Percentiles rank a stretch among this genome's conserved stretches.
These are phyloP conservation scores for Mycena capillaripes DNA, from an alignment of 768 basidiomycete species.

Conservation along the genomic window DNA sequence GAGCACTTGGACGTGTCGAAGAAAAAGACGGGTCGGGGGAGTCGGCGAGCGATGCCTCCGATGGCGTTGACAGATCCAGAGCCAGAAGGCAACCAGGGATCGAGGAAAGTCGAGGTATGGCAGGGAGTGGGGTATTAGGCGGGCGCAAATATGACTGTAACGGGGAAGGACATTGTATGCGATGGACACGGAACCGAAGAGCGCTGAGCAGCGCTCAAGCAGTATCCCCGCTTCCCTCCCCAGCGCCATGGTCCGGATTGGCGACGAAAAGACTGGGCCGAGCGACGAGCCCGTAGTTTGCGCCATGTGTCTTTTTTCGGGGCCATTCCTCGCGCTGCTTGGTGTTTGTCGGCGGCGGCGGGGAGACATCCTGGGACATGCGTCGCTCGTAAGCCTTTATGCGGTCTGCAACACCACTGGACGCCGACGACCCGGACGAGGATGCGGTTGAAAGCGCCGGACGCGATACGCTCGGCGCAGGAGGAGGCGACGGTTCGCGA, in stretches of 20 bases:
- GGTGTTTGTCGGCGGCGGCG: constrained; percentile 53
- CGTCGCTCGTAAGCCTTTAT: constrained; percentile 72
- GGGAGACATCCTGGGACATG: constrained; percentile 61
- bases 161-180: constrained; percentile 2
- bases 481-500: constrained; percentile 23
- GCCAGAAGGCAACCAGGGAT: constrained; percentile 22
- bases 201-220: not conserved
- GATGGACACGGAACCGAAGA: constrained; percentile 1
- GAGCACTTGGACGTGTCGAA: constrained; percentile 33
- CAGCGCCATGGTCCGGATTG: constrained; percentile 69
- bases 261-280: constrained; percentile 77
- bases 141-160: not conserved
- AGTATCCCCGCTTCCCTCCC: constrained; percentile 30
- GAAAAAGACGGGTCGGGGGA: constrained; percentile 8
- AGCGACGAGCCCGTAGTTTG: constrained; percentile 77
- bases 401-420: constrained; percentile 61
- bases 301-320: constrained; percentile 53
- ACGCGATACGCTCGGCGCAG: constrained; percentile 4
- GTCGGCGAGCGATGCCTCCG: constrained; percentile 30
- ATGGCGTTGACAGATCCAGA: constrained; percentile 22
- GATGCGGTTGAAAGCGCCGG: constrained; percentile 25
- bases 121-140: constrained; percentile 9
- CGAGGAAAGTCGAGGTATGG: constrained; percentile 3
- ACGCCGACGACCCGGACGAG: constrained; percentile 40
- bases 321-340: constrained; percentile 58